These are phyloP conservation scores for Hemisphaericaspora xylanilytica DNA, from an alignment of 1,139 yeast genomes.

Conservation along the genomic window DNA sequence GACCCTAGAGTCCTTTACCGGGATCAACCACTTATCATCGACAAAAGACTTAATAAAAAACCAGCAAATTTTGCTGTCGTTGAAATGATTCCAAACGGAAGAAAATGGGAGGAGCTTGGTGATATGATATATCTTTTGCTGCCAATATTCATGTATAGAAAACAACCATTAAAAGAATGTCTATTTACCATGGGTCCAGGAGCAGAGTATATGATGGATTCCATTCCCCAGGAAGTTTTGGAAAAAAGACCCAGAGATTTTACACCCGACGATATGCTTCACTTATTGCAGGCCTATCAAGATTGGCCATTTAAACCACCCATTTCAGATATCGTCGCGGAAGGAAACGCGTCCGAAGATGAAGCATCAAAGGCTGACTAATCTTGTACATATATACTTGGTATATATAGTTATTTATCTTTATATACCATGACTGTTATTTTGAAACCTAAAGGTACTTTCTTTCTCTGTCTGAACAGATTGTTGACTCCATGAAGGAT, in stretches of 20 bases:
- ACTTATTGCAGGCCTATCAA: constrained; percentile 52
- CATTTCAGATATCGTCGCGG: constrained; percentile 15
- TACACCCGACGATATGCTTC: constrained; percentile 51
- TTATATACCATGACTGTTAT: too few species aligned
- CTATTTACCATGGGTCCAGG: constrained; percentile 75
- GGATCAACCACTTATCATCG: constrained; percentile 36
- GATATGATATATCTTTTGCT: constrained; percentile 65
- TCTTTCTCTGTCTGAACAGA: too few species aligned
- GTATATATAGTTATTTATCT: too few species aligned
- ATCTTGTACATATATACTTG: too few species aligned
- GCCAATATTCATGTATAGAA: constrained; percentile 14
- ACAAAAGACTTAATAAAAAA: constrained; percentile 19
- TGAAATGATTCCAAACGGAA: constrained; percentile 56
- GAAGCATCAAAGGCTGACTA: too few species aligned
- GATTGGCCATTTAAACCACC: constrained; percentile 88
- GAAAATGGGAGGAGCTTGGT: constrained; percentile 62
- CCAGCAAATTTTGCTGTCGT: constrained; percentile 40
- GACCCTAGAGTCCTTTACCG: constrained; percentile 37
- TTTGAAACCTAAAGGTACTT: too few species aligned
- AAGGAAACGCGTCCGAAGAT: too few species aligned
- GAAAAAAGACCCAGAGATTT: constrained; percentile 50
- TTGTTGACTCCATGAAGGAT: too few species aligned
- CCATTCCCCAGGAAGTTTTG: constrained; percentile 35
- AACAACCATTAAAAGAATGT: constrained; percentile 36
- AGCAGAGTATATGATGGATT: constrained; percentile 55